A percentile compares a stretch with the other conserved stretches of the same genome.
Evolutionary conservation across 2,329 filamentous ascomycete genomes (phyloP).

Genomic region (Colletotrichum chrysophilum): DNA sequence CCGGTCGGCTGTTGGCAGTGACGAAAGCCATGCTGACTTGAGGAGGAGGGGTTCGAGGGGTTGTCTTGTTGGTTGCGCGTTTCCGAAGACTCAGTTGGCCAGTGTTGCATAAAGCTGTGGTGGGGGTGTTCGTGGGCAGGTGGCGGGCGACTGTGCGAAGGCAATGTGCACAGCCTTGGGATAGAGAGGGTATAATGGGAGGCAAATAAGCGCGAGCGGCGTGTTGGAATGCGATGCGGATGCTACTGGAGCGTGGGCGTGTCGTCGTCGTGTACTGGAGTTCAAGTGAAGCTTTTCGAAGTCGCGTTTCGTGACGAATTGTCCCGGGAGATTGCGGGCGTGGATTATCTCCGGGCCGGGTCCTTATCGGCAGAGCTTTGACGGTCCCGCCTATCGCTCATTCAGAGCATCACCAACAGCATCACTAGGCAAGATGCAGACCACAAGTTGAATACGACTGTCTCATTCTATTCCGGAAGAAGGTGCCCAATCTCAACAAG

Average conservation of each 20-base stretch:
- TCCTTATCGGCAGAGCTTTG: constrained; percentile 1
- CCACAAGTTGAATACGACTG: neutral
- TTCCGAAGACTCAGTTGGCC: constrained; percentile 53
- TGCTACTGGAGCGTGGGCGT: constrained; percentile 3
- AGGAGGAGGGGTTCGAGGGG: constrained; percentile 33
- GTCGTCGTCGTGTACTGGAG: constrained; percentile 1
- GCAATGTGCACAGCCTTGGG: constrained; percentile 55
- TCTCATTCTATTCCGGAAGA: neutral
- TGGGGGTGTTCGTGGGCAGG: constrained; percentile 33
- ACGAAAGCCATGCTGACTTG: constrained; percentile 62
- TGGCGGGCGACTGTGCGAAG: constrained; percentile 54
- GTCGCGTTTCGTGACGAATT: constrained; percentile 18
- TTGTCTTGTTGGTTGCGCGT: constrained; percentile 41
- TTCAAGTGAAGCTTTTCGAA: neutral
- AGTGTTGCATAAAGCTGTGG: constrained; percentile 70
- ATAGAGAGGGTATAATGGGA: neutral
- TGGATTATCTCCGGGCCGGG: constrained; percentile 18
- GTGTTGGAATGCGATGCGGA: neutral
- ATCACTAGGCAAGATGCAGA: neutral
- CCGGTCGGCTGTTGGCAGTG: constrained; percentile 46
- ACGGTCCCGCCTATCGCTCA: neutral
- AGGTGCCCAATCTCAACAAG: neutral
- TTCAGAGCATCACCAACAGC: neutral
- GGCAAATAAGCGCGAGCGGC: neutral
- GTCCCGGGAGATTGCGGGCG: constrained; percentile 17